Percentiles rank a stretch among this genome's conserved stretches.
These are phyloP conservation scores for Gillenia trifoliata DNA, from an alignment of 306 rosid species.

Conservation along the genomic window DNA sequence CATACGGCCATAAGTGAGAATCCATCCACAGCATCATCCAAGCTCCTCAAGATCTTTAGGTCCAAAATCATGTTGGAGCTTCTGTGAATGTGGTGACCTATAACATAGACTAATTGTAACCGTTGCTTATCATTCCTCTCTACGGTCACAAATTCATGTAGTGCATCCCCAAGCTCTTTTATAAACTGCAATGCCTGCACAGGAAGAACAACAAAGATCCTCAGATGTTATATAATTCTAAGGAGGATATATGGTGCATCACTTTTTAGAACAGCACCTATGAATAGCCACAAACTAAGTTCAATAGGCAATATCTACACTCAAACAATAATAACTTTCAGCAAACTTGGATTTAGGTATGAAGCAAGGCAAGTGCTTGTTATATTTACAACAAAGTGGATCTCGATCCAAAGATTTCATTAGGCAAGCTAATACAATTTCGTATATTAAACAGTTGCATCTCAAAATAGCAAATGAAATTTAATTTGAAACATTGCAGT, in stretches of 20 bases:
- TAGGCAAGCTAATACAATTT: neutral
- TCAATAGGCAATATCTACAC: neutral
- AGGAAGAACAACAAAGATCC: slow-evolving; percentile 29
- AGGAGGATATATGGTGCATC: slow-evolving; percentile 5
- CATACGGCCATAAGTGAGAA: slow-evolving; percentile 92
- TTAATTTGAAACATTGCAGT: neutral
- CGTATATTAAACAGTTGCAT: neutral
- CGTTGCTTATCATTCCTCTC: slow-evolving; percentile 35
- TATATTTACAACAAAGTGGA: neutral
- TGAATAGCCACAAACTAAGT: neutral
- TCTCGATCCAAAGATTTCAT: neutral
- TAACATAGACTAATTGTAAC: slow-evolving; percentile 74
- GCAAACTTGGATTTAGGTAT: neutral
- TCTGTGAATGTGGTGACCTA: slow-evolving; percentile 87
- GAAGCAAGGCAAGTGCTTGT: neutral
- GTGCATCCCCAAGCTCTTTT: slow-evolving; percentile 74
- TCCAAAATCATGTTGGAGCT: slow-evolving; percentile 79
- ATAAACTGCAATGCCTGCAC: slow-evolving; percentile 79
- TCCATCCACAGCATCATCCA: slow-evolving; percentile 74
- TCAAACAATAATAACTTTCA: slow-evolving; percentile 10
- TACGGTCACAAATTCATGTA: slow-evolving; percentile 61
- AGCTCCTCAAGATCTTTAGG: slow-evolving; percentile 66
- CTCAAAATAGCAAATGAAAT: neutral
- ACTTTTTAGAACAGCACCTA: slow-evolving; percentile 5
- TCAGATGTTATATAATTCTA: slow-evolving; percentile 4